These are phyloP conservation scores for Pythium folliculosum DNA, from an alignment of 352 stramenopile species.

Conservation along the genomic window DNA sequence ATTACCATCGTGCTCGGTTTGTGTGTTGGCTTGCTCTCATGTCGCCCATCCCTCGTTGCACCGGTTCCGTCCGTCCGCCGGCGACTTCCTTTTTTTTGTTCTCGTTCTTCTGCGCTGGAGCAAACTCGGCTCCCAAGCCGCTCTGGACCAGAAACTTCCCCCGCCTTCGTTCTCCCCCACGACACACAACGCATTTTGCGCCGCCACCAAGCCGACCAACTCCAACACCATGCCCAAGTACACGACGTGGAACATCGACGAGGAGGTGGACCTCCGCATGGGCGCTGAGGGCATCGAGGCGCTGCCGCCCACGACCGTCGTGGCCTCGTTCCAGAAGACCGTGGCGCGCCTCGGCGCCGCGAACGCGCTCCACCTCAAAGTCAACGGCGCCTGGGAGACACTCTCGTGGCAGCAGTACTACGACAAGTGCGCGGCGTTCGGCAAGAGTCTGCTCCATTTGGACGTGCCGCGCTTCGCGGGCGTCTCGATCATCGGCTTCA, in stretches of 20 bases:
- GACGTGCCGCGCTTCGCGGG: conserved; percentile 73
- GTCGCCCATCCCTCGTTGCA: not conserved
- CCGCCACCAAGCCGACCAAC: not conserved
- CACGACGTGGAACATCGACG: conserved; percentile 86
- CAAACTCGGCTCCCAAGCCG: not conserved
- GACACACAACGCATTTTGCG: conserved; percentile 6
- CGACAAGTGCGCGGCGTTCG: conserved; percentile 70
- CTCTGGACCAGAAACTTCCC: not conserved
- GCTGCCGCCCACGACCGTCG: conserved; percentile 47
- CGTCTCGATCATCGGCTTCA: conserved; percentile 91
- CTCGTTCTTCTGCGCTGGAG: too few species aligned
- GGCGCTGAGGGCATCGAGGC: conserved; percentile 51
- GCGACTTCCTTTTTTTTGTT: not conserved
- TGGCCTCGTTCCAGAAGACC: conserved; percentile 63
- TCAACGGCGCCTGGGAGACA: conserved; percentile 69
- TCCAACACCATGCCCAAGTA: conserved; percentile 20
- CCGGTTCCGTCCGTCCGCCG: not conserved
- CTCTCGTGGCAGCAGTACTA: conserved; percentile 82
- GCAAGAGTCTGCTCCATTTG: conserved; percentile 75
- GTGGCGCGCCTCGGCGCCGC: conserved; percentile 52
- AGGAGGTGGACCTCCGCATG: conserved; percentile 78
- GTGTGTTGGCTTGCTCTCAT: not conserved
- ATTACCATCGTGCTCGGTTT: too few species aligned
- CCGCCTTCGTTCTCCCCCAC: not conserved
- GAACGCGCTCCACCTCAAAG: conserved; percentile 70